Conservation (phyloP, 495 filamentous ascomycete species). For the Lophium mytilinum region DNA sequence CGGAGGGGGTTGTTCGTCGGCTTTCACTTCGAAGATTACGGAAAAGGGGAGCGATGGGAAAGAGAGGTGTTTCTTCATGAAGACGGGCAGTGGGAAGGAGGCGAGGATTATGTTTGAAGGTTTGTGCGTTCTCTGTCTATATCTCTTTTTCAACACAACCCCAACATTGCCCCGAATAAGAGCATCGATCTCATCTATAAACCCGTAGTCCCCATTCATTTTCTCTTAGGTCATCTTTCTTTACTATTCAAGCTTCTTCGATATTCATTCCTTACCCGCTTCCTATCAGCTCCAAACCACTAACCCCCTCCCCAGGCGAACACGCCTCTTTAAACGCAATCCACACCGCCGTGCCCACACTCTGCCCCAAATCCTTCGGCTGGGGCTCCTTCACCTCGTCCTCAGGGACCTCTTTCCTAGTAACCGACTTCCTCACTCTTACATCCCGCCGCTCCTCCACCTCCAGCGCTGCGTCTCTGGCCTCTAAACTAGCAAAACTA, state of each 20-base stretch:
- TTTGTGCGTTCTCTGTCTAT: not conserved
- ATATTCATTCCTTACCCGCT: not conserved
- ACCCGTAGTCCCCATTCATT: not conserved
- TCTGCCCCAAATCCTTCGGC: slow-evolving; percentile 66
- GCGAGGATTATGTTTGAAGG: slow-evolving; percentile 68
- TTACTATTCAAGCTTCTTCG: not conserved
- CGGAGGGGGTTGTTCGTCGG: slow-evolving; percentile 61
- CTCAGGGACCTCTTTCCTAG: slow-evolving; percentile 56
- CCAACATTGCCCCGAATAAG: too few species aligned
- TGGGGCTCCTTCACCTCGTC: slow-evolving; percentile 52
- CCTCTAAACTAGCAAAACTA: slow-evolving; percentile 66
- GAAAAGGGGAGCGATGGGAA: slow-evolving; percentile 43
- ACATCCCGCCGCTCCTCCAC: slow-evolving; percentile 22
- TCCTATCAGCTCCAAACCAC: not conserved
- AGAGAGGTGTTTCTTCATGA: slow-evolving; percentile 67
- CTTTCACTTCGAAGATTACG: slow-evolving; percentile 57
- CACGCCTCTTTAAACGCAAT: slow-evolving; percentile 77
- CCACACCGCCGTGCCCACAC: slow-evolving; percentile 55
- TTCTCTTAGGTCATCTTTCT: too few species aligned
- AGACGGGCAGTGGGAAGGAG: slow-evolving; percentile 57
- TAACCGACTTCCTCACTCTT: slow-evolving; percentile 74
- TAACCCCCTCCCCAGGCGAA: slow-evolving; percentile 48
- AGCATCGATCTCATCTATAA: not conserved
- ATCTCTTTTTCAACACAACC: too few species aligned
- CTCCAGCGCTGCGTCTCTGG: slow-evolving; percentile 43